Evolutionary conservation across 352 stramenopile genomes (phyloP).

Genomic region (Globisporangium recalcitrans): DNA sequence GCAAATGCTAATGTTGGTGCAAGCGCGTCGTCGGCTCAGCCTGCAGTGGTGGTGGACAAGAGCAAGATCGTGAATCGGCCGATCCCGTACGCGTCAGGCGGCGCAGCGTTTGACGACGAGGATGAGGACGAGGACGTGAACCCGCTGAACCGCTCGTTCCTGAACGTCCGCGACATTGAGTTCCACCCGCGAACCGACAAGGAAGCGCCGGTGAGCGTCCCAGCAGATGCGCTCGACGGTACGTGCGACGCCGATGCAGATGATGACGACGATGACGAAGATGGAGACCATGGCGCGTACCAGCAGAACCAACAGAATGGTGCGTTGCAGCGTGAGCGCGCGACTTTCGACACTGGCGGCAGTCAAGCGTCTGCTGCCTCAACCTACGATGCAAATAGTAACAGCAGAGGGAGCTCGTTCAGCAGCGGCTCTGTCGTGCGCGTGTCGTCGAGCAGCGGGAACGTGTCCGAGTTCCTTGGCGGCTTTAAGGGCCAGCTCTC

Average conservation of each 20-base stretch:
- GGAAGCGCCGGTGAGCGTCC: conserved; percentile 16
- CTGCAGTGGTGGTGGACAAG: conserved; percentile 11
- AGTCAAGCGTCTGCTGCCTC: background rate
- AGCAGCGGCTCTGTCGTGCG: conserved; percentile 21
- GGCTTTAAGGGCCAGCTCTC: conserved; percentile 56
- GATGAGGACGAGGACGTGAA: conserved; percentile 51
- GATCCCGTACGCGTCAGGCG: conserved; percentile 6
- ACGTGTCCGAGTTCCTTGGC: conserved; percentile 60
- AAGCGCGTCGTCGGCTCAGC: background rate
- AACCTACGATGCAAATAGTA: background rate
- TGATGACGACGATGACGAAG: conserved; percentile 19
- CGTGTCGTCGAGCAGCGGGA: conserved; percentile 37
- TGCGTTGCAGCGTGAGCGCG: conserved; percentile 11
- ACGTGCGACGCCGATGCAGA: background rate
- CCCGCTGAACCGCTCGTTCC: conserved; percentile 39
- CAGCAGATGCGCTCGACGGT: conserved; percentile 6
- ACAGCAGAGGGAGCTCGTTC: conserved; percentile 5
- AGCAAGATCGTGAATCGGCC: conserved; percentile 18
- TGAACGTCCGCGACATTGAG: conserved; percentile 51
- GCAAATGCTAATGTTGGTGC: too few relatives aligned
- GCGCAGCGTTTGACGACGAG: conserved; percentile 7
- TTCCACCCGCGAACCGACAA: conserved; percentile 20
- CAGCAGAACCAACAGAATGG: background rate
- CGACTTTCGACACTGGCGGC: conserved; percentile 9
- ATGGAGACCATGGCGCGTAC: background rate